Percentiles rank a stretch among this genome's conserved stretches.
Conservation (phyloP, 2,329 filamentous ascomycete genomes). For the Penicillium sp. region DNA sequence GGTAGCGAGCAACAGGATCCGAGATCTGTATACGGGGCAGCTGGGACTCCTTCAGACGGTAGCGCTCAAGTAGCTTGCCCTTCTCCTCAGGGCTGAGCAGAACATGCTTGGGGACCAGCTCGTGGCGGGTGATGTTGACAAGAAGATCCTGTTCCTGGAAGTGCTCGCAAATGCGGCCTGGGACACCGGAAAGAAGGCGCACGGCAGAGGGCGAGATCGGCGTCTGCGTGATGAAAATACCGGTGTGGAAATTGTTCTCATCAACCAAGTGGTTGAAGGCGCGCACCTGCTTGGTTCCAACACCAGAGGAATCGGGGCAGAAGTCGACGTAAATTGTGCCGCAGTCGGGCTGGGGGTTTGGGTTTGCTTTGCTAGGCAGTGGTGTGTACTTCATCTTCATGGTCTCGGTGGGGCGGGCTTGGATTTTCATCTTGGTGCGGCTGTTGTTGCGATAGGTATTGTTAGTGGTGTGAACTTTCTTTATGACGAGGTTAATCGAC, state of each 20-base stretch:
- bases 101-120: slow-evolving; percentile 91
- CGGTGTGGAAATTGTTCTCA: slow-evolving; percentile 78
- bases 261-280: slow-evolving; percentile 80
- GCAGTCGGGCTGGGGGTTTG: slow-evolving; percentile 69
- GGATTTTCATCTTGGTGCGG: slow-evolving; percentile 81
- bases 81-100: slow-evolving; percentile 90
- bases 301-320: slow-evolving; percentile 66
- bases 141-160: slow-evolving; percentile 94
- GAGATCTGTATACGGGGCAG: slow-evolving; percentile 86
- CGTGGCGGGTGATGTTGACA: slow-evolving; percentile 97
- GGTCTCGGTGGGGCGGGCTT: slow-evolving; percentile 74
- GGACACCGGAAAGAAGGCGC: slow-evolving; percentile 77
- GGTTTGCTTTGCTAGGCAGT: slow-evolving; percentile 65
- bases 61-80: slow-evolving; percentile 76
- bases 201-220: slow-evolving; percentile 82
- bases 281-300: slow-evolving; percentile 91
- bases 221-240: slow-evolving; percentile 83
- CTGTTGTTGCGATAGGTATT: slow-evolving; percentile 47
- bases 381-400: slow-evolving; percentile 86
- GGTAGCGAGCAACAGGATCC: slow-evolving; percentile 88
- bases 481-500: neutral
- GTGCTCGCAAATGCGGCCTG: slow-evolving; percentile 81
- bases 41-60: slow-evolving; percentile 96
- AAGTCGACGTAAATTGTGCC: slow-evolving; percentile 95
- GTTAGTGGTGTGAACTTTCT: slow-evolving; percentile 11